Evolutionary conservation across 768 basidiomycete species (phyloP), one percentile per base, ranked within the genome.

Genomic region (Hericium alpestre): DNA sequence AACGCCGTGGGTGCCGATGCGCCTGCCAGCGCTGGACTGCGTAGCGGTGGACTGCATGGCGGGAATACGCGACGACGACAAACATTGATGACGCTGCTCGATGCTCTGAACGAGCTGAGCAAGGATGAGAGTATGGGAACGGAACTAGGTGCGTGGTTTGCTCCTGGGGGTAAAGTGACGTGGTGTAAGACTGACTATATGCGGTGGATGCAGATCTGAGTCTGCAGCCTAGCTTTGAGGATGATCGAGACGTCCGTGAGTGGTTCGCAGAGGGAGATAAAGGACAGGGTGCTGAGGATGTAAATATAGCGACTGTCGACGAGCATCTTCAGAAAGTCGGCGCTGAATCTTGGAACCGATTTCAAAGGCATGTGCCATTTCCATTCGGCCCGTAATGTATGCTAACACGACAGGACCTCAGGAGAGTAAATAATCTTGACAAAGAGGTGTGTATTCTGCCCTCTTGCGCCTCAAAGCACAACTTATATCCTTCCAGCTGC

Each of bases 251-350:
- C 61, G 78, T 80, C 60, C 81, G 85, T 86, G 66, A 75, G 84
- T 84, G 38, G 56, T 32, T 32, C 32, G 32, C 32, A 32, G 32
- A 32, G 32, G 32, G 6, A 32, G 32, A 32, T 16, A 27, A 16
- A 16, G 22, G 51, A 23, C 15, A n/a, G 27, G 12, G 41, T 18
- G n/a, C 15, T 51, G 43, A 22, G 51, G 48, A n/a, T 22, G 18
- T 48, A 18, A 9, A 13, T 53, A 2, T 53, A 84, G 85, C 83
- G 7, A 79, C 76, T 47, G 80, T 83, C 56, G 82, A 87, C 62
- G 86, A 88, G 61, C 81, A 85, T 62, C 65, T 83, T n/a, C 85
- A 87, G 69, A 74, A 73, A 58, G 77, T 76, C 11, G 86, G 86
- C 11, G 83, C 84, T 4, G 83, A 84, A 54, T 71, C 74, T 6